These are phyloP conservation scores for Serendipita sp. DNA, from an alignment of 768 basidiomycete species.

Conservation along the genomic window DNA sequence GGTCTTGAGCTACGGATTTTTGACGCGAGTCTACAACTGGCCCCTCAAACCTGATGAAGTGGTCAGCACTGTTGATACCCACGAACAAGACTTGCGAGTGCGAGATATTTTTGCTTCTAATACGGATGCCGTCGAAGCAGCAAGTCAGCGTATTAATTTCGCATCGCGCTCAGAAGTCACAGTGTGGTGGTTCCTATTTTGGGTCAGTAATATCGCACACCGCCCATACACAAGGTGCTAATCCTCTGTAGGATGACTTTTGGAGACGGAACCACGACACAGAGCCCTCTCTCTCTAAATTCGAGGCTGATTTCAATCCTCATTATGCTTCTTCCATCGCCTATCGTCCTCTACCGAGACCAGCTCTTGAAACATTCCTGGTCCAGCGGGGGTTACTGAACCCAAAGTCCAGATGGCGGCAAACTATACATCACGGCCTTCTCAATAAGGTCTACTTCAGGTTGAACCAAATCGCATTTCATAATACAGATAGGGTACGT, in stretches of 20 bases:
- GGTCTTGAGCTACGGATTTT: conserved; percentile 46
- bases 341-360: conserved; percentile 48
- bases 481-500: conserved; percentile 33
- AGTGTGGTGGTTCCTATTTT: conserved; percentile 70
- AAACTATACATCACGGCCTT: conserved; percentile 47
- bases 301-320: conserved; percentile 51
- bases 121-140: conserved; percentile 29
- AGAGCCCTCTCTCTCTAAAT: conserved; percentile 30
- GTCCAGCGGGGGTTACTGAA: conserved; percentile 42
- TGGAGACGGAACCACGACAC: conserved; percentile 56
- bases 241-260: conserved; percentile 42
- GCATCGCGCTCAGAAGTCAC: conserved; percentile 34
- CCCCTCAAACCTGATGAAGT: conserved; percentile 32
- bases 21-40: conserved; percentile 42
- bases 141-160: conserved; percentile 36
- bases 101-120: conserved; percentile 32
- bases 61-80: conserved; percentile 28
- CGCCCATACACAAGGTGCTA: neutral
- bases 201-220: conserved; percentile 30
- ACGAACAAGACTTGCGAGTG: conserved; percentile 41
- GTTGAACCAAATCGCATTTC: conserved; percentile 52
- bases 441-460: conserved; percentile 59
- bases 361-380: conserved; percentile 49
- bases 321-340: conserved; percentile 58
- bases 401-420: conserved; percentile 25